Evolutionary conservation across 2,329 filamentous ascomycete genomes (phyloP), one percentile per base, ranked within the genome.

Genomic region (Whalleya microplaca): DNA sequence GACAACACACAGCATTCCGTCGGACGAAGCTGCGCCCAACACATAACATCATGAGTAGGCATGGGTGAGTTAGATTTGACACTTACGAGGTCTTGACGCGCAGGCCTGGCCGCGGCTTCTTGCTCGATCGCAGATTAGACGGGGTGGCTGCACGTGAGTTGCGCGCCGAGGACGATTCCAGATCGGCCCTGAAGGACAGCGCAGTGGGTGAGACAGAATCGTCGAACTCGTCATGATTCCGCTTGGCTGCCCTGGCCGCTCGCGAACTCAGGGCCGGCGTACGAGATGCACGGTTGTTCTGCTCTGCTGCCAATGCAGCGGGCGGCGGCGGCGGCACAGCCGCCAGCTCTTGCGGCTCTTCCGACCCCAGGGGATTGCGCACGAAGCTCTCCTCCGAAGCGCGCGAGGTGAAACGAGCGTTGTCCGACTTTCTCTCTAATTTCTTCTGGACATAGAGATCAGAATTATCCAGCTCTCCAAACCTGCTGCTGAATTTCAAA

Each of bases 11-110:
- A 66, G 51, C 60, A 47, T 49, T 50, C 54, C 53, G 57, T 63
- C 60, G 59, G 58, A 51, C 54, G 55, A 55, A 46, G 55, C 49
- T 62, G 54, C 67, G 54, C 59, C 62, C 50, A 61, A 69, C 62
- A 71, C 69, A 64, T 51, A 52, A 56, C 55, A 60, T 37, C 49
- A 56, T 59, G 40, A 54, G 21, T 20, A 6, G 16, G n/a, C 14
- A 19, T 1, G 10, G 12, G 21, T 10, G 40, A 12, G 32, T 12
- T 14, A 16, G 10, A n/a, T n/a, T n/a, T 37, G 65, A 64, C 60
- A 86, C 85, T 82, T 77, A 88, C 87, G 87, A 90, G 72, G 81
- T 83, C 75, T 90, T 89, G 69, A 88, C 81, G 64, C 87, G 85
- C 57, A 84, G 78, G 41, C 85, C 85, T 51, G 80, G 81, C 69